Conservation (phyloP, 495 filamentous ascomycete species). For the Neurospora sp. region DNA sequence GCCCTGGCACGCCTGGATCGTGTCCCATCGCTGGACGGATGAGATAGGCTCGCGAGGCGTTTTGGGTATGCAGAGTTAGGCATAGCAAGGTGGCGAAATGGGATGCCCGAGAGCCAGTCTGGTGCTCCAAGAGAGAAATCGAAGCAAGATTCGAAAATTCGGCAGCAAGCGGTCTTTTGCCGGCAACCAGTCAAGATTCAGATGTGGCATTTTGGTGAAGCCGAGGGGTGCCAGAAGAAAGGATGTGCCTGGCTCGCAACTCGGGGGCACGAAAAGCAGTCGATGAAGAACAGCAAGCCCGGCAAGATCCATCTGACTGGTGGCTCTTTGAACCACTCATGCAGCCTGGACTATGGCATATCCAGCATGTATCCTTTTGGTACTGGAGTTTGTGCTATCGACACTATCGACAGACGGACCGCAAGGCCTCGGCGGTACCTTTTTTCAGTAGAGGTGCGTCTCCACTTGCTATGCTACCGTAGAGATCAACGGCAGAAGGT, state of each 20-base stretch:
- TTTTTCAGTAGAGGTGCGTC: slow-evolving; percentile 25
- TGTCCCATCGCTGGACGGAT: background rate
- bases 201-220: slow-evolving; percentile 7
- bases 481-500: slow-evolving; percentile 12
- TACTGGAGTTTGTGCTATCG: slow-evolving; percentile 13
- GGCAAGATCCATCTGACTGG: slow-evolving; percentile 36
- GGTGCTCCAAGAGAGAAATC: slow-evolving; percentile 10
- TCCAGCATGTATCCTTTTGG: slow-evolving; percentile 19
- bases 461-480: slow-evolving; percentile 24
- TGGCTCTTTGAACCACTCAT: slow-evolving; percentile 33
- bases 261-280: slow-evolving; percentile 3
- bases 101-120: slow-evolving; percentile 33
- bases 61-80: slow-evolving; percentile 32
- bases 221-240: slow-evolving; percentile 17
- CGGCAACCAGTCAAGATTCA: slow-evolving; percentile 23
- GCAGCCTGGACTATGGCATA: slow-evolving; percentile 26
- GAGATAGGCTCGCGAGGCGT: background rate
- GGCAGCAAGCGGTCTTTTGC: slow-evolving; percentile 11
- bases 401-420: slow-evolving; percentile 3
- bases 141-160: slow-evolving; percentile 13
- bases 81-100: slow-evolving; percentile 37
- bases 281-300: slow-evolving; percentile 10
- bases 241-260: slow-evolving; percentile 30
- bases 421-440: slow-evolving; percentile 22
- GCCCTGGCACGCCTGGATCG: background rate